phyloP scores from a whole-genome alignment of 768 basidiomycete species.

The Phaeolepiota aurea region DNA sequence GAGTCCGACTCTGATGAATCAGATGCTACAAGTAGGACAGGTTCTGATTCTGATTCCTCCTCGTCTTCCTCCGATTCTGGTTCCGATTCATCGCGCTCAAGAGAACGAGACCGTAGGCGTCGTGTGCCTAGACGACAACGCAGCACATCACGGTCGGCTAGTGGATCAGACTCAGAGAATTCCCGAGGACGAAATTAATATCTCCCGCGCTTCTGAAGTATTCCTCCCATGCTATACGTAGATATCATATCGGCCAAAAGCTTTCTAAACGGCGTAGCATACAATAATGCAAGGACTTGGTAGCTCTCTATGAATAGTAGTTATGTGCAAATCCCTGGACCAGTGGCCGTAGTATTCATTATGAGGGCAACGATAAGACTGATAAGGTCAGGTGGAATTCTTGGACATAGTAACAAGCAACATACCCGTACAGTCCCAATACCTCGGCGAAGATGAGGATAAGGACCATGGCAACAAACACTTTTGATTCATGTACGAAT shows the following conservation, averaged over 20 bases:
- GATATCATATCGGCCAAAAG: too few species aligned
- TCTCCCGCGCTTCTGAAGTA: neutral
- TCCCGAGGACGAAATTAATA: constrained; percentile 10
- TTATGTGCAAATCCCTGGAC: constrained; percentile 25
- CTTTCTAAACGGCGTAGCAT: too few species aligned
- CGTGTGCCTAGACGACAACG: constrained; percentile 12
- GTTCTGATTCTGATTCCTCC: constrained; percentile 31
- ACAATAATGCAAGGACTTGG: too few species aligned
- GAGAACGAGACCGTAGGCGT: constrained; percentile 17
- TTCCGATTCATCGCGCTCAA: constrained; percentile 14
- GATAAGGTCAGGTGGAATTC: constrained; percentile 1
- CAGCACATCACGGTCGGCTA: constrained; percentile 9
- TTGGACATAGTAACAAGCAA: constrained; percentile 3
- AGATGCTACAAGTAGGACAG: constrained; percentile 31
- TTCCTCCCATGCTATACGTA: too few species aligned
- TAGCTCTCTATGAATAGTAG: too few species aligned
- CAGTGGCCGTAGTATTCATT: constrained; percentile 74
- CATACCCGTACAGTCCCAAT: constrained; percentile 79
- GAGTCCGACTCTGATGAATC: constrained; percentile 35
- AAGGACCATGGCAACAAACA: constrained; percentile 94
- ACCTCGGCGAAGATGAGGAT: constrained; percentile 93
- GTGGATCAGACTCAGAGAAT: constrained; percentile 10
- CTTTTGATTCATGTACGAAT: constrained; percentile 82
- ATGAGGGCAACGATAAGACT: constrained; percentile 86
- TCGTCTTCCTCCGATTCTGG: constrained; percentile 29